Evolutionary conservation across 2,329 filamentous ascomycete species (phyloP), one percentile per base, ranked within the genome.

Genomic region (Sporothrix pseudoabietina): DNA sequence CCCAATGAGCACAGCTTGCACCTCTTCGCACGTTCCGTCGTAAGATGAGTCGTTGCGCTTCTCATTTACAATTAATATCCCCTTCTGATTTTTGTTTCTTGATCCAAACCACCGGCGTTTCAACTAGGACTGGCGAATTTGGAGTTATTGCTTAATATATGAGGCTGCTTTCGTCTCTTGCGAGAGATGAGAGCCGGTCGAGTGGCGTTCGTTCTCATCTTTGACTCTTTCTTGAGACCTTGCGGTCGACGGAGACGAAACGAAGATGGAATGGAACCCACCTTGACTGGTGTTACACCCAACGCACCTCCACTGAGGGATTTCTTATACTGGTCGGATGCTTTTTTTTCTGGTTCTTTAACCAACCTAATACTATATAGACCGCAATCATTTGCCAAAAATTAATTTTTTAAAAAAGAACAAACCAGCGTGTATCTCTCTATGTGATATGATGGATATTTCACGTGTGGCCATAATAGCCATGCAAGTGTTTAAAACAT

Each of bases 351-450:
- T 47, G 39, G n/a, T 65, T 65, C 44, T 47, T 22, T 19, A 55
- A 55, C 39, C 61, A 47, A n/a, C 30, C 30, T 68, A 68, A 68
- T 68, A 52, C n/a, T 68, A 49, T 66, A 66, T 68, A 68, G 65
- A 68, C 26, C 26, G 44, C 65, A 22, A 32, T 35, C 39, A 12
- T 47, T 47, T 14, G 32, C 65, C 32, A 52, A n/a, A 35, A 32
- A 8, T n/a, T 52, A 9, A 26, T 68, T 32, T 32, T 35, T 52
- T 32, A 4, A 68, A 68, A 32, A 52, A 6, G 49, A 52, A 0
- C 7, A 30, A 3, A 19, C 14, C 16, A 19, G 26, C 6, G 16
- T 39, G 16, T 41, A 4, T 39, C 4, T 39, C 14, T 22, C 12
- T 66, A 7, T 30, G 5, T 65, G n/a, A 4, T 26, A 3, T 44